These are phyloP conservation scores for Leavenworthia alabamica DNA, from an alignment of 345 rosid genomes.

Conservation along the genomic window DNA sequence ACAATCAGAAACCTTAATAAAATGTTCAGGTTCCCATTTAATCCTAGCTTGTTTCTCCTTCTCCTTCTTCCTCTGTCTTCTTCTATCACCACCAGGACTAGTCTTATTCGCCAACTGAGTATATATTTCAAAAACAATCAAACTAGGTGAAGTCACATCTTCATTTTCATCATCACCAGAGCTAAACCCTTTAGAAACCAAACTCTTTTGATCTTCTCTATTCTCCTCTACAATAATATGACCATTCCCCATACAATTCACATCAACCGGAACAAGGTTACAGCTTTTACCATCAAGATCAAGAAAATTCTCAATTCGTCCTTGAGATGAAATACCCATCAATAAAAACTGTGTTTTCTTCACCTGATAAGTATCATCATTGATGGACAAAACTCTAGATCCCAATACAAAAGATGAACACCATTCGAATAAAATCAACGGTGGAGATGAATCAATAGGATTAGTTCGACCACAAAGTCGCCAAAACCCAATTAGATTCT, in stretches of 20 bases:
- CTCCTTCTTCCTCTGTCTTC: constrained; percentile 76
- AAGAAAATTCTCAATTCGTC: constrained; percentile 33
- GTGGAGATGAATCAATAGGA: constrained; percentile 38
- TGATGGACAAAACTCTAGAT: constrained; percentile 49
- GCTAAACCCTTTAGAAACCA: neutral
- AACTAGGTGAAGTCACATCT: constrained; percentile 37
- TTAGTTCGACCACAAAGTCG: constrained; percentile 61
- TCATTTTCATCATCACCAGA: constrained; percentile 45
- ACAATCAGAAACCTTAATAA: constrained; percentile 62
- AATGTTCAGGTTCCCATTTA: constrained; percentile 82
- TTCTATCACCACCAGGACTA: constrained; percentile 60
- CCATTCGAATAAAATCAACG: constrained; percentile 76
- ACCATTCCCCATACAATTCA: constrained; percentile 56
- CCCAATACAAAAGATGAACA: constrained; percentile 63
- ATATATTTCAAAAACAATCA: constrained; percentile 56
- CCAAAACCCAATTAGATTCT: constrained; percentile 84
- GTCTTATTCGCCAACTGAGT: constrained; percentile 67
- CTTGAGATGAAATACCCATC: constrained; percentile 50
- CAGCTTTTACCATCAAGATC: neutral
- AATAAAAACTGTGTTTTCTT: constrained; percentile 56
- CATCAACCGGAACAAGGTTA: constrained; percentile 51
- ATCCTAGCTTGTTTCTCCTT: constrained; percentile 61
- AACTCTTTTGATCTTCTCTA: constrained; percentile 11
- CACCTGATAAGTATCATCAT: constrained; percentile 40
- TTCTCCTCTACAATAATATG: constrained; percentile 74